Evolutionary conservation across 176 grass and related monocot genomes (phyloP).

Genomic region (Areca catechu): DNA sequence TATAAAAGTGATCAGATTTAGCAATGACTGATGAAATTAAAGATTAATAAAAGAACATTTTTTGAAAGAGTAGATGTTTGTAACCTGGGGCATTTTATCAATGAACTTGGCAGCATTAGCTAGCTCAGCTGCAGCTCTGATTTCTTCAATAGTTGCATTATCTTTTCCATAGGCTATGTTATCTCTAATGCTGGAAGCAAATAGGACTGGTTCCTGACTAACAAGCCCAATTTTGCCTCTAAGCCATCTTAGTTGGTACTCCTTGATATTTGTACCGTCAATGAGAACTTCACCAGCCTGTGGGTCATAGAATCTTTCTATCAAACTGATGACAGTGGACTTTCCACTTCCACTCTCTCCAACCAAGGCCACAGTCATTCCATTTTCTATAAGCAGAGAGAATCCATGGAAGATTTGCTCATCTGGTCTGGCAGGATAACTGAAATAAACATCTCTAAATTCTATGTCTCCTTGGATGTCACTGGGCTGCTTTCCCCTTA

Average conservation of each 20-base stretch:
- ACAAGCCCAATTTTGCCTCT: slow-evolving; percentile 90
- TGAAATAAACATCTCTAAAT: slow-evolving; percentile 66
- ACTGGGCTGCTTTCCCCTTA: slow-evolving; percentile 43
- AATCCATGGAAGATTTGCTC: slow-evolving; percentile 79
- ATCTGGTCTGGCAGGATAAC: slow-evolving; percentile 66
- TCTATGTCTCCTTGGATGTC: slow-evolving; percentile 83
- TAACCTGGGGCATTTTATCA: slow-evolving; percentile 93
- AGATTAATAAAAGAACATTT: too few species aligned
- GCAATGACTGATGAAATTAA: too few species aligned
- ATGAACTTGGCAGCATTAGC: slow-evolving; percentile 90
- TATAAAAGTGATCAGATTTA: too few species aligned
- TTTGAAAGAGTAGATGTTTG: background rate
- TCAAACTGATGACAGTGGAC: slow-evolving; percentile 71
- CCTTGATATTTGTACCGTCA: slow-evolving; percentile 63
- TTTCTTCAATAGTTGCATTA: slow-evolving; percentile 50
- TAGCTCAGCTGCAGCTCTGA: slow-evolving; percentile 85
- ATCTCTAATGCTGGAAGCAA: slow-evolving; percentile 66
- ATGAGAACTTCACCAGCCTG: slow-evolving; percentile 59
- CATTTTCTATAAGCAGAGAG: slow-evolving; percentile 46
- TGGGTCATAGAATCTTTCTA: slow-evolving; percentile 82
- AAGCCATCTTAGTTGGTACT: slow-evolving; percentile 79
- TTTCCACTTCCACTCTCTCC: slow-evolving; percentile 87
- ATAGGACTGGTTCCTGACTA: slow-evolving; percentile 81
- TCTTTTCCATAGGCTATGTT: slow-evolving; percentile 85
- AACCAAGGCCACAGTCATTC: slow-evolving; percentile 60